Evolutionary conservation across 768 basidiomycete species (phyloP).

Genomic region (Podaxis sp.): DNA sequence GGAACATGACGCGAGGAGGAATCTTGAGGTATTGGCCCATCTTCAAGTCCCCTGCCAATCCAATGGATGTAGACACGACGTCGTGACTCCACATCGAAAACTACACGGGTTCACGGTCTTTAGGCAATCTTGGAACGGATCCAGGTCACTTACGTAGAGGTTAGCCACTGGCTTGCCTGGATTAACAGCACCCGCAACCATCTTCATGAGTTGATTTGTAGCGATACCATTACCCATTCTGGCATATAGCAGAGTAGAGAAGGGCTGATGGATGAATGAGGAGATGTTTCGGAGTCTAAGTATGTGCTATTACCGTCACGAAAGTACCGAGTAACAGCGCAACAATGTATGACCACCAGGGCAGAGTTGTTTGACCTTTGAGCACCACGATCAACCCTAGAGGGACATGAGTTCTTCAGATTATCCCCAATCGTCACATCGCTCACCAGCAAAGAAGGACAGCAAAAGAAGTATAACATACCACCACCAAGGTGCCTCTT

Average conservation of each 20-base stretch:
- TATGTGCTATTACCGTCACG: constrained; percentile 29
- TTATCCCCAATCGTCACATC: neutral
- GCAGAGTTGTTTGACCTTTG: constrained; percentile 60
- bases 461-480: constrained; percentile 47
- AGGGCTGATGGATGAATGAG: constrained; percentile 35
- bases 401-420: neutral
- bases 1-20: constrained; percentile 65
- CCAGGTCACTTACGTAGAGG: constrained; percentile 48
- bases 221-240: constrained; percentile 63
- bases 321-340: constrained; percentile 53
- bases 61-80: constrained; percentile 53
- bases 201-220: constrained; percentile 64
- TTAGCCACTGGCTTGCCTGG: constrained; percentile 69
- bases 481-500: constrained; percentile 65
- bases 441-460: constrained; percentile 55
- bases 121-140: neutral
- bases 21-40: constrained; percentile 72
- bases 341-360: constrained; percentile 62
- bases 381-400: constrained; percentile 55
- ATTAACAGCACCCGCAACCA: constrained; percentile 60
- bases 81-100: constrained; percentile 73
- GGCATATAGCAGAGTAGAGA: constrained; percentile 54
- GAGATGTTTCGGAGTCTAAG: neutral
- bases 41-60: constrained; percentile 62
- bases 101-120: constrained; percentile 25